Percentiles rank a stretch among this genome's conserved stretches.
Conservation (phyloP, 192 early-diverging fungal genomes). For the Backusella parvicylindrica region DNA sequence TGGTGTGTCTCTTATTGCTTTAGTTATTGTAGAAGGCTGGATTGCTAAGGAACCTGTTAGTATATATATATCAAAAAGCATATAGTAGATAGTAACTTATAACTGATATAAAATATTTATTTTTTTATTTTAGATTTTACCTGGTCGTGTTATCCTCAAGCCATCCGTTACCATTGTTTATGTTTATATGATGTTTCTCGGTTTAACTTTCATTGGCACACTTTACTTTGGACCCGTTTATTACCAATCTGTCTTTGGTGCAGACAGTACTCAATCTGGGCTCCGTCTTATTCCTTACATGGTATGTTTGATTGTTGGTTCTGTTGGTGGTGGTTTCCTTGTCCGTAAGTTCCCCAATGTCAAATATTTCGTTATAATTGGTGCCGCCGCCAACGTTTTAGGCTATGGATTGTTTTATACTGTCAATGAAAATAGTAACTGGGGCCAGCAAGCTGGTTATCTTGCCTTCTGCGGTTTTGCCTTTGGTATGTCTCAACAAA, state of each 20-base stretch:
- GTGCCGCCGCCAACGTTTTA: constrained; percentile 45
- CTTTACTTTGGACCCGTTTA: constrained; percentile 66
- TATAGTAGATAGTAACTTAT: background rate
- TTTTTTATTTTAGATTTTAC: constrained; percentile 27
- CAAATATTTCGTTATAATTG: constrained; percentile 48
- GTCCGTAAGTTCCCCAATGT: constrained; percentile 51
- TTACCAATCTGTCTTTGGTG: constrained; percentile 58
- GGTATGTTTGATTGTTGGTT: constrained; percentile 46
- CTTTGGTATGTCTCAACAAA: constrained; percentile 58
- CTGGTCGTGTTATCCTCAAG: constrained; percentile 33
- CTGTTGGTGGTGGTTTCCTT: constrained; percentile 52
- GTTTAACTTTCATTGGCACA: constrained; percentile 54
- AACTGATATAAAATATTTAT: background rate
- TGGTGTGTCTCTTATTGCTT: constrained; percentile 28
- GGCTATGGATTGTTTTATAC: constrained; percentile 56
- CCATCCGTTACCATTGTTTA: constrained; percentile 44
- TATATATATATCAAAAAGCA: background rate
- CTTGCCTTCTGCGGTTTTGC: constrained; percentile 43
- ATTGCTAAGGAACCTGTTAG: constrained; percentile 54
- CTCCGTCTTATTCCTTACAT: constrained; percentile 64
- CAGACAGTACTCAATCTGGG: constrained; percentile 52
- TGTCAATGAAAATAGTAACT: constrained; percentile 43
- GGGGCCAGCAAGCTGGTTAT: constrained; percentile 50
- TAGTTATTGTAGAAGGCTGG: constrained; percentile 53
- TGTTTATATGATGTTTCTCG: constrained; percentile 41